Evolutionary conservation across 805 yeast genomes (phyloP).

Genomic region (Saccharomycopsis fibuligera): DNA sequence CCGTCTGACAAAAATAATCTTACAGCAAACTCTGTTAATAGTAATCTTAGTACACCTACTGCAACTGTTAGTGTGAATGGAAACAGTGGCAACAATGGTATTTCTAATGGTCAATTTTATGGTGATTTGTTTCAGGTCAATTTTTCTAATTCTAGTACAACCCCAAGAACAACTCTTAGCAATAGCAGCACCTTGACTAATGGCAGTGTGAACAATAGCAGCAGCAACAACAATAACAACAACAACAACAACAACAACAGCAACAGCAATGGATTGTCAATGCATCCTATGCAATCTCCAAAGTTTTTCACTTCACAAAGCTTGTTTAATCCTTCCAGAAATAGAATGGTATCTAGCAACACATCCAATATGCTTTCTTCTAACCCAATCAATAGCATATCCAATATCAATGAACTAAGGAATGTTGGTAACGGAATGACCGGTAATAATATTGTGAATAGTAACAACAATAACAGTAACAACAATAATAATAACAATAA

Average conservation of each 20-base stretch:
- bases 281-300: background rate
- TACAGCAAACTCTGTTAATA: background rate
- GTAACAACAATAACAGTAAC: background rate
- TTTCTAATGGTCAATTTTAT: conserved; percentile 10
- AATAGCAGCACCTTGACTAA: too few relatives aligned
- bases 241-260: conserved; percentile 13
- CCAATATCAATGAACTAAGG: too few relatives aligned
- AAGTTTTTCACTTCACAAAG: background rate
- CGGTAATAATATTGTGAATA: background rate
- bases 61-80: background rate
- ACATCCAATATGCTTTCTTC: too few relatives aligned
- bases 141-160: too few relatives aligned
- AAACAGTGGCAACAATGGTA: background rate
- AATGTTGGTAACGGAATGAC: conserved; percentile 19
- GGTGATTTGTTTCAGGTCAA: conserved; percentile 12
- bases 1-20: too few relatives aligned
- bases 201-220: background rate
- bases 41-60: background rate
- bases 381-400: too few relatives aligned
- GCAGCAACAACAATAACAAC: background rate
- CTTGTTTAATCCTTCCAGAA: background rate
- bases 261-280: conserved; percentile 6
- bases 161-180: too few relatives aligned
- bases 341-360: too few relatives aligned
- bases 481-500: background rate